Evolutionary conservation across 257 asterid species (phyloP).

Genomic region (Solanum paucissectum): DNA sequence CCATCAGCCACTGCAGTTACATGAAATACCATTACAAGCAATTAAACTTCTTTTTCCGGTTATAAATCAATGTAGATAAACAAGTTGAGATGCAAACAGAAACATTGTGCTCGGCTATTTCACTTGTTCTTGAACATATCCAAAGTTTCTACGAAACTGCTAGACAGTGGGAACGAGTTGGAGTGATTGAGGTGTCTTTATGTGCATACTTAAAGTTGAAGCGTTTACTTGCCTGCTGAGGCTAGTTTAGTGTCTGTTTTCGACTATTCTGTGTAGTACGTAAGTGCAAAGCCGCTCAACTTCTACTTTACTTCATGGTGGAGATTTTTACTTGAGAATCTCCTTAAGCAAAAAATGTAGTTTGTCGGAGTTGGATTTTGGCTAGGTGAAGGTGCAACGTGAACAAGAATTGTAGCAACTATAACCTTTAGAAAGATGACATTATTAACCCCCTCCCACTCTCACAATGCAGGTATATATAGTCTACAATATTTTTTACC

Average conservation of each 20-base stretch:
- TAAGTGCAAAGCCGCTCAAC: background rate
- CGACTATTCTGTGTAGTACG: background rate
- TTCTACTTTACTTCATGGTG: background rate
- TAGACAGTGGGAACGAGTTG: background rate
- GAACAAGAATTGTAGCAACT: background rate
- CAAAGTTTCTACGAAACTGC: background rate
- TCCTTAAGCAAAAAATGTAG: background rate
- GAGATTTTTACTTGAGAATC: background rate
- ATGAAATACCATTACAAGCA: background rate
- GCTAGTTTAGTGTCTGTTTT: background rate
- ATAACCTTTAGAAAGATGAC: background rate
- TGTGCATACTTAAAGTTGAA: background rate
- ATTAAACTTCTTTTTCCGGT: background rate
- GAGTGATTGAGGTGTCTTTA: background rate
- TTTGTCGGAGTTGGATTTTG: background rate
- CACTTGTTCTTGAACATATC: background rate
- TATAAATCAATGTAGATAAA: background rate
- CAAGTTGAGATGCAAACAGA: background rate
- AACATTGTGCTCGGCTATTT: background rate
- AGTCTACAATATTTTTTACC: background rate
- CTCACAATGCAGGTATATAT: background rate
- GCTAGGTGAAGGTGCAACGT: background rate
- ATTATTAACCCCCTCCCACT: background rate
- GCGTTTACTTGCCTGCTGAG: background rate
- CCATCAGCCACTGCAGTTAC: slow-evolving; percentile 63